Conservation (phyloP, 176 grass and related monocot species). For the Elymus sibiricus region DNA sequence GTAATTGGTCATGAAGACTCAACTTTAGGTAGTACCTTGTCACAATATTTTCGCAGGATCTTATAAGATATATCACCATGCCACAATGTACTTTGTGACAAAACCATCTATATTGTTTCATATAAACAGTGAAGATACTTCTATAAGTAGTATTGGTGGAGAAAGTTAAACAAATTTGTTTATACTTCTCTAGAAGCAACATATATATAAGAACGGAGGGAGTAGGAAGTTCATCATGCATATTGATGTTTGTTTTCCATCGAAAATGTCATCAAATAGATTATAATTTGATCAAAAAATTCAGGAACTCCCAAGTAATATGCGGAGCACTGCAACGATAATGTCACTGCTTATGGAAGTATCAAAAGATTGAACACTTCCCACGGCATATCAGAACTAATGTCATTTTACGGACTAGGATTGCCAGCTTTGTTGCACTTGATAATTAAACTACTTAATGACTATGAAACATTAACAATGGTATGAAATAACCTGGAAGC, state of each 20-base stretch:
- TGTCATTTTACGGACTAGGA: not conserved
- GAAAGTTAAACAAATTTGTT: not conserved
- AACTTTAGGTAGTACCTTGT: not conserved
- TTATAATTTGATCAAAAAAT: not conserved
- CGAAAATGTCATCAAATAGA: not conserved
- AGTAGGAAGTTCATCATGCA: constrained; percentile 5
- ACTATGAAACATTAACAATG: constrained; percentile 8
- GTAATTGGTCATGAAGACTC: not conserved
- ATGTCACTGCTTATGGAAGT: not conserved
- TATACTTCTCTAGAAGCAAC: not conserved
- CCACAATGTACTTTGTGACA: not conserved
- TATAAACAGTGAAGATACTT: not conserved
- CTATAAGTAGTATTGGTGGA: not conserved
- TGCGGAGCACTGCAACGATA: not conserved
- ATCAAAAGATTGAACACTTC: not conserved
- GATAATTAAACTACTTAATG: not conserved
- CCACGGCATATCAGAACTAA: not conserved
- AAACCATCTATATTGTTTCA: not conserved
- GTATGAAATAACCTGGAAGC: constrained; percentile 69
- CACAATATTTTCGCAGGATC: not conserved
- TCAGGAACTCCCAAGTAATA: not conserved
- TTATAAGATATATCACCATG: not conserved
- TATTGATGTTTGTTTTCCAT: not conserved
- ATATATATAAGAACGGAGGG: not conserved
- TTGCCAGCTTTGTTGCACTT: not conserved